These are phyloP conservation scores for Tricholoma saponaceum DNA, from an alignment of 768 basidiomycete species.

Conservation along the genomic window DNA sequence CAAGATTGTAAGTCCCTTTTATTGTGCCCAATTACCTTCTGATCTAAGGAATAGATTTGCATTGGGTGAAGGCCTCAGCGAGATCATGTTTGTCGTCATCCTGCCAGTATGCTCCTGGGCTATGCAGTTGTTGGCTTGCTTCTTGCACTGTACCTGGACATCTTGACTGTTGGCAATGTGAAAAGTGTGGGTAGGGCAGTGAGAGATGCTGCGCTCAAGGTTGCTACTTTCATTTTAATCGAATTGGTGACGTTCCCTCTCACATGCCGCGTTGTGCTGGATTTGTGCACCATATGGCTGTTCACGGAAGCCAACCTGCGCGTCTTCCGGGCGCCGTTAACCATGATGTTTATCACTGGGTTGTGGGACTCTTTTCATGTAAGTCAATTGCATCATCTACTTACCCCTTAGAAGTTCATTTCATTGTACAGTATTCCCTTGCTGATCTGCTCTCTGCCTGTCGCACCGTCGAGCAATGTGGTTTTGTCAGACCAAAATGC, in stretches of 20 bases:
- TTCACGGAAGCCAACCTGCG: conserved; percentile 72
- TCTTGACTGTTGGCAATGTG: conserved; percentile 74
- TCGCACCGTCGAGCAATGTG: conserved; percentile 84
- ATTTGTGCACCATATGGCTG: conserved; percentile 79
- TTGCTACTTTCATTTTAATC: conserved; percentile 87
- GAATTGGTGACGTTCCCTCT: conserved; percentile 89
- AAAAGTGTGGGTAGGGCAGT: conserved; percentile 67
- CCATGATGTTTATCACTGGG: conserved; percentile 90
- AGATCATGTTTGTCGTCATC: conserved; percentile 63
- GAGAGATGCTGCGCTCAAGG: conserved; percentile 80
- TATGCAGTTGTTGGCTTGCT: conserved; percentile 62
- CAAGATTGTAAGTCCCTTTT: conserved; percentile 33
- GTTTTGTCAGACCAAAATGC: conserved; percentile 95
- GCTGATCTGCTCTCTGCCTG: conserved; percentile 80
- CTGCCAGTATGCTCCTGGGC: too few relatives aligned
- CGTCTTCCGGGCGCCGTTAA: conserved; percentile 70
- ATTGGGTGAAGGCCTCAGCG: conserved; percentile 56
- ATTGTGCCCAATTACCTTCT: conserved; percentile 1
- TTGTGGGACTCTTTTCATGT: conserved; percentile 95
- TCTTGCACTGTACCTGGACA: conserved; percentile 67
- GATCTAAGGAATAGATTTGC: conserved; percentile 39
- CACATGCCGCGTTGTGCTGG: conserved; percentile 81
- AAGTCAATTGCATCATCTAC: conserved; percentile 19
- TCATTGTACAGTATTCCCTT: conserved; percentile 69
- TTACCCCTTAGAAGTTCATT: background rate